Conservation (phyloP, 176 grass and related monocot genomes). For the Canna indica region DNA sequence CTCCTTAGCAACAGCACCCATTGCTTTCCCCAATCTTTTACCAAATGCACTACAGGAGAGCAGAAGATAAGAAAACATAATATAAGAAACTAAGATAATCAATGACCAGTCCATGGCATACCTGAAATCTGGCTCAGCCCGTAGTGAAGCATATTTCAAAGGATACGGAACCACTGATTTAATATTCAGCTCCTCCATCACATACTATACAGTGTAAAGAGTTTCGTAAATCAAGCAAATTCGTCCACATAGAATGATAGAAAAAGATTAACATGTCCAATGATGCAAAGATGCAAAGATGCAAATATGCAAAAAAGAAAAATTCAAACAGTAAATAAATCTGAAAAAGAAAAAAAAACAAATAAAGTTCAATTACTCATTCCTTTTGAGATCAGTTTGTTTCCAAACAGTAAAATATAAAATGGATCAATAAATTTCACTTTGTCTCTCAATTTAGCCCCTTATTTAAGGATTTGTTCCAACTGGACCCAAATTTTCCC, state of each 20-base stretch:
- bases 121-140: constrained; percentile 97
- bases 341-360: too few species aligned
- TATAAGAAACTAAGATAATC: not conserved
- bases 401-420: too few species aligned
- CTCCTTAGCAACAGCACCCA: constrained; percentile 68
- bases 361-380: too few species aligned
- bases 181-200: constrained; percentile 95
- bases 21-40: constrained; percentile 89
- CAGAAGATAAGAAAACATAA: constrained; percentile 20
- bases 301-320: not conserved
- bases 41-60: constrained; percentile 49
- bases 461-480: too few species aligned
- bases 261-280: not conserved
- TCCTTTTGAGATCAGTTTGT: not conserved
- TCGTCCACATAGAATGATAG: not conserved
- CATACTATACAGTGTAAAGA: constrained; percentile 57
- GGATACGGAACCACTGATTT: constrained; percentile 58
- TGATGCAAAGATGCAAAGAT: not conserved
- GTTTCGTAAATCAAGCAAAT: not conserved
- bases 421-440: not conserved
- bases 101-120: constrained; percentile 24
- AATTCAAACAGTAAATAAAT: not conserved
- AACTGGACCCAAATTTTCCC: too few species aligned
- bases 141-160: constrained; percentile 72
- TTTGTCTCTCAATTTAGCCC: too few species aligned